phyloP scores from a whole-genome alignment of 257 asterid species.

The Linaria vulgaris region DNA sequence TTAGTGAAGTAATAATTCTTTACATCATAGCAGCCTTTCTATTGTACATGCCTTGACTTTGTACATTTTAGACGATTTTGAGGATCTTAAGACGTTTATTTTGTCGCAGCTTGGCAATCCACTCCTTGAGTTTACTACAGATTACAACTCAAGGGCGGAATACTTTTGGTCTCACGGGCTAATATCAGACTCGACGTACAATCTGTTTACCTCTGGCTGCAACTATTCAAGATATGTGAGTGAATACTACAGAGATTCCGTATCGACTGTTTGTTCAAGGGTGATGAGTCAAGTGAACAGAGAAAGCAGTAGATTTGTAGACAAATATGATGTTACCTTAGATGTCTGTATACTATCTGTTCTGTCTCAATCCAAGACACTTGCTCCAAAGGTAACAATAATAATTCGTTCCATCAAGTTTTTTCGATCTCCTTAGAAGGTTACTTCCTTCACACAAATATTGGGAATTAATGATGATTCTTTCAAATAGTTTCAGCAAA shows the following conservation, averaged over 20 bases:
- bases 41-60: not conserved
- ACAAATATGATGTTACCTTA: conserved; percentile 65
- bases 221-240: conserved; percentile 68
- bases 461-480: not conserved
- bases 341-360: conserved; percentile 72
- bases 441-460: not conserved
- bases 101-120: conserved; percentile 71
- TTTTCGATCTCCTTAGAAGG: not conserved
- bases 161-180: conserved; percentile 81
- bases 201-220: conserved; percentile 50
- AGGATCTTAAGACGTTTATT: not conserved
- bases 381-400: conserved; percentile 44
- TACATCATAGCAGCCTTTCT: not conserved
- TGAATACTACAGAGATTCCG: conserved; percentile 51
- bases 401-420: conserved; percentile 17
- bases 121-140: conserved; percentile 59
- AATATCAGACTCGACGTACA: conserved; percentile 65
- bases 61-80: not conserved
- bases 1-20: not conserved
- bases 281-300: conserved; percentile 53
- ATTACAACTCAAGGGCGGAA: conserved; percentile 68
- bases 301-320: conserved; percentile 67
- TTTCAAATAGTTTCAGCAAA: conserved; percentile 35
- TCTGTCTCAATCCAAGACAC: conserved; percentile 58
- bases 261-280: conserved; percentile 47